These are phyloP conservation scores for Candida sp. DNA, from an alignment of 1,139 yeast species.

Conservation along the genomic window DNA sequence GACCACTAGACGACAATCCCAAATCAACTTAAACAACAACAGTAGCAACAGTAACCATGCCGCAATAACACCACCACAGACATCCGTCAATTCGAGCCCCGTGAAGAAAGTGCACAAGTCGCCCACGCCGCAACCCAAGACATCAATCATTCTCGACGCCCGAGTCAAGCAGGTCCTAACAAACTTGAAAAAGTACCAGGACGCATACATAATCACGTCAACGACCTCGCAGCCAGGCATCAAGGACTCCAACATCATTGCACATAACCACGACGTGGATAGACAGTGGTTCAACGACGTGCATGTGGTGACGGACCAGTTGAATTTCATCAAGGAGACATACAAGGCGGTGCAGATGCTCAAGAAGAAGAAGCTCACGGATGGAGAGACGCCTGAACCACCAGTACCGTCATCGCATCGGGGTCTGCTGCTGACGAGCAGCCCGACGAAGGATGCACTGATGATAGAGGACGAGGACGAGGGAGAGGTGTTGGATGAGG, in stretches of 20 bases:
- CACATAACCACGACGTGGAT: constrained; percentile 15
- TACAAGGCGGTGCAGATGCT: constrained; percentile 29
- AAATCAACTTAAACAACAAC: not conserved
- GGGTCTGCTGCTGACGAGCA: not conserved
- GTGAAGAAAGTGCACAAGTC: not conserved
- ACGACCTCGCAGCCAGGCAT: not conserved
- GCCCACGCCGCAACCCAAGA: not conserved
- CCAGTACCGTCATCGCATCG: not conserved
- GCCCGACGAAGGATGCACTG: constrained; percentile 2
- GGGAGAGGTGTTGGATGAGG: constrained; percentile 7
- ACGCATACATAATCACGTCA: not conserved
- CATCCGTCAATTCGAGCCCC: constrained; percentile 8
- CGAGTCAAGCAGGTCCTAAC: not conserved
- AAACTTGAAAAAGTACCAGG: constrained; percentile 3
- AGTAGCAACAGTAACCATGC: not conserved
- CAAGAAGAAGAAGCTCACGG: constrained; percentile 20
- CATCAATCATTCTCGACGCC: not conserved
- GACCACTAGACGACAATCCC: constrained; percentile 2
- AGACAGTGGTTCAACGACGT: constrained; percentile 30
- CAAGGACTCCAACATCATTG: constrained; percentile 1
- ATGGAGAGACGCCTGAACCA: not conserved
- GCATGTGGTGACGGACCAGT: constrained; percentile 28
- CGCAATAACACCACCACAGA: constrained; percentile 4
- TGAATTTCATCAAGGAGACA: constrained; percentile 34
- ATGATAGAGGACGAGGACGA: constrained; percentile 9